Conservation (phyloP, 2,329 filamentous ascomycete species). For the Alternaria hordeiaustralica region DNA sequence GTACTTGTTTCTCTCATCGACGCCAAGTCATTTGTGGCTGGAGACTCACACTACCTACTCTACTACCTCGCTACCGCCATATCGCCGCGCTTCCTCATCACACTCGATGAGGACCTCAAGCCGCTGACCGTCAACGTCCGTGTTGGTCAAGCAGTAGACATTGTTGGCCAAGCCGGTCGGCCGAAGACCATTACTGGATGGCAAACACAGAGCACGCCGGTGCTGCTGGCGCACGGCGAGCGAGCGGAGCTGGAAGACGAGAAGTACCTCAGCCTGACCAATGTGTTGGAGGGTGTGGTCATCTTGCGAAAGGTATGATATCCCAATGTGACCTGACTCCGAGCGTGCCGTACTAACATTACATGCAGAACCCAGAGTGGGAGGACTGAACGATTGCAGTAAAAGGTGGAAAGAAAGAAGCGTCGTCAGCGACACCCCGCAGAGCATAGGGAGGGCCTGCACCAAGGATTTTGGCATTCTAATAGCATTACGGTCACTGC, state of each 20-base stretch:
- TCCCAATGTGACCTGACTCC: not conserved
- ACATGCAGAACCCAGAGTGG: constrained; percentile 54
- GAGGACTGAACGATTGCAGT: constrained; percentile 41
- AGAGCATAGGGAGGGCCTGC: constrained; percentile 12
- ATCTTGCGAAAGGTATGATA: constrained; percentile 90
- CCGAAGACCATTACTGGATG: constrained; percentile 99
- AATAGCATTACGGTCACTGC: constrained; percentile 33
- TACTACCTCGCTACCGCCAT: constrained; percentile 98
- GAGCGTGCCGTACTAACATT: constrained; percentile 16
- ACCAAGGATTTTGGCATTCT: constrained; percentile 31
- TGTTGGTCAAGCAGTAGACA: constrained; percentile 96
- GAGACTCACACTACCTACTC: constrained; percentile 85
- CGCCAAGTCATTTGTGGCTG: constrained; percentile 81
- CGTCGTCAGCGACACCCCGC: not conserved
- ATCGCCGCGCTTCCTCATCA: constrained; percentile 95
- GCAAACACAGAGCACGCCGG: constrained; percentile 99
- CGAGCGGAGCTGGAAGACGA: constrained; percentile 96
- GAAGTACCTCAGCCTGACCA: constrained; percentile 91
- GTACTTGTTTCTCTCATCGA: constrained; percentile 95
- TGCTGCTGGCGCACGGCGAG: constrained; percentile 92
- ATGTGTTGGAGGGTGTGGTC: constrained; percentile 89
- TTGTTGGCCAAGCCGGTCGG: constrained; percentile 93
- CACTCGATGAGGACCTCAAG: constrained; percentile 91
- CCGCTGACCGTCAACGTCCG: constrained; percentile 95
- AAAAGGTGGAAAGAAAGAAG: not conserved